These are phyloP conservation scores for Cyberlindnera amylophila DNA, from an alignment of 805 yeast genomes.

Conservation along the genomic window DNA sequence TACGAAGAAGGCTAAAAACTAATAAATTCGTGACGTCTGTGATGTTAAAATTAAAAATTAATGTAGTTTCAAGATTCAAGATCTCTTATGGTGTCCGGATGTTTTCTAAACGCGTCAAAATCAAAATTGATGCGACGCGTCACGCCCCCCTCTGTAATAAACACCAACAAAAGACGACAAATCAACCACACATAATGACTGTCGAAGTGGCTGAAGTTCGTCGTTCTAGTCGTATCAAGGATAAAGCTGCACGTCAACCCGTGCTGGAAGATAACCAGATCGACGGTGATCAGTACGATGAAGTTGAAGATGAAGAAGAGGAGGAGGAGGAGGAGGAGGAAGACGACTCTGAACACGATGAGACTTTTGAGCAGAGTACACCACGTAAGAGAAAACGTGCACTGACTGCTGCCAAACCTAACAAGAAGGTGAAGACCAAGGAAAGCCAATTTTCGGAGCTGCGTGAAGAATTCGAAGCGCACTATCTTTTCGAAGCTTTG, in stretches of 20 bases:
- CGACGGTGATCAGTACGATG: constrained; percentile 23
- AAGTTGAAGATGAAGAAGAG: constrained; percentile 20
- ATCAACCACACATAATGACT: constrained; percentile 8
- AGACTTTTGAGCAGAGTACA: constrained; percentile 6
- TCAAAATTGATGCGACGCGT: neutral
- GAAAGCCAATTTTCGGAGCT: constrained; percentile 32
- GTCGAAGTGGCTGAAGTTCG: constrained; percentile 12
- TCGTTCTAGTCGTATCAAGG: constrained; percentile 25
- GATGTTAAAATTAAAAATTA: too few relatives aligned
- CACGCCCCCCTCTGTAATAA: neutral
- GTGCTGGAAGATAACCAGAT: constrained; percentile 23
- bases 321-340: constrained; percentile 15
- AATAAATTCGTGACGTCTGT: too few relatives aligned
- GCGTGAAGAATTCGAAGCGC: constrained; percentile 41
- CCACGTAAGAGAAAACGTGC: constrained; percentile 17
- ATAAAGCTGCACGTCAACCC: constrained; percentile 16
- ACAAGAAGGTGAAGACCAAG: constrained; percentile 11
- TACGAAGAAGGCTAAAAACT: constrained; percentile 20
- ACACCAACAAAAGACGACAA: neutral
- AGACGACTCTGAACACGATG: constrained; percentile 9
- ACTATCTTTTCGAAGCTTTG: constrained; percentile 48
- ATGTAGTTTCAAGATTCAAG: too few relatives aligned
- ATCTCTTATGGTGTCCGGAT: neutral
- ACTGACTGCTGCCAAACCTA: constrained; percentile 1
- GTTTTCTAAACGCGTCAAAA: constrained; percentile 1